These are phyloP conservation scores for Zymoseptoria brevis DNA, from an alignment of 2,329 filamentous ascomycete genomes.

Conservation along the genomic window DNA sequence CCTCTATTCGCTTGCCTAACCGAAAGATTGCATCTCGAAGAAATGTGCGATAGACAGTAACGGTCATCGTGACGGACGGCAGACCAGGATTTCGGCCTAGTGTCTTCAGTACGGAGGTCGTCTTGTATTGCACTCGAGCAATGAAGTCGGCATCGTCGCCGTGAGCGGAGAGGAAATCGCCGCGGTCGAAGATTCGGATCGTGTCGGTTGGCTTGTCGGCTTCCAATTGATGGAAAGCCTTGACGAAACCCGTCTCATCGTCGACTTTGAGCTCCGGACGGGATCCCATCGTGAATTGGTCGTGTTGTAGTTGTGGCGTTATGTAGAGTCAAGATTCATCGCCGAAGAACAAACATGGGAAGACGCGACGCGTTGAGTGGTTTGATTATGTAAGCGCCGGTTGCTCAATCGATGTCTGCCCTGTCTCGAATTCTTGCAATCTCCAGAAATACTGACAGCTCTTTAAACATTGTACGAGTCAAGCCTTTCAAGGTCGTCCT, in stretches of 20 bases:
- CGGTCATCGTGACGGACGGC: constrained; percentile 87
- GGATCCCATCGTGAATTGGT: constrained; percentile 39
- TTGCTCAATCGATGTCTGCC: too few species aligned
- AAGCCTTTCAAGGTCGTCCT: too few species aligned
- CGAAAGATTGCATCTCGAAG: constrained; percentile 89
- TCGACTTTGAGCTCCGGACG: constrained; percentile 64
- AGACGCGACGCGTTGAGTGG: neutral
- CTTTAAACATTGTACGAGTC: too few species aligned
- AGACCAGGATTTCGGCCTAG: constrained; percentile 79
- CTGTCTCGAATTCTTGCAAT: too few species aligned
- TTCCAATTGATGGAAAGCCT: constrained; percentile 84
- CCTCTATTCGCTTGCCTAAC: constrained; percentile 82
- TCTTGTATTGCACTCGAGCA: constrained; percentile 83
- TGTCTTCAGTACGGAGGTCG: constrained; percentile 86
- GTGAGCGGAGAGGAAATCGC: constrained; percentile 94
- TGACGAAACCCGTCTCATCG: constrained; percentile 94
- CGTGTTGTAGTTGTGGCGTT: neutral
- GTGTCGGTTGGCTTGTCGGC: constrained; percentile 64
- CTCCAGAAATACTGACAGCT: too few species aligned
- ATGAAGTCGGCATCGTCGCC: constrained; percentile 79
- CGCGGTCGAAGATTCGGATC: constrained; percentile 84
- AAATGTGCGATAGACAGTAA: constrained; percentile 92
- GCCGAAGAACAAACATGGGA: neutral
- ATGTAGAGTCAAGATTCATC: neutral
- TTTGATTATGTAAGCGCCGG: neutral